phyloP scores from a whole-genome alignment of 2,329 filamentous ascomycete species.

The Colletotrichum plurivorum region DNA sequence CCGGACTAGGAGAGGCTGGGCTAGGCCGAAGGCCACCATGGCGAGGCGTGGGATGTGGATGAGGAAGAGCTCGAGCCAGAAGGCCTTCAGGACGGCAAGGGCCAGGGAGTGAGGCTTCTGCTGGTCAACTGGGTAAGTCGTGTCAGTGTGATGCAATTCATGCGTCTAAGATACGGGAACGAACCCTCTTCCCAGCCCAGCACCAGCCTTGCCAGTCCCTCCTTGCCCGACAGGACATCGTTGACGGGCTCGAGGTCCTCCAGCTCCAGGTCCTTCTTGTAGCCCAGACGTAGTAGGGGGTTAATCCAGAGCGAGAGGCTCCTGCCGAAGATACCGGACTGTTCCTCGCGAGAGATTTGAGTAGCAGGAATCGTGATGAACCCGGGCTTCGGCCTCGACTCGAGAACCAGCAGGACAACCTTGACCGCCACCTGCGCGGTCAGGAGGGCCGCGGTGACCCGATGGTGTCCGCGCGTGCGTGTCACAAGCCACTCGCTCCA shows the following conservation, averaged over 20 bases:
- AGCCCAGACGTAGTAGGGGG: conserved; percentile 11
- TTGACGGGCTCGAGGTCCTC: conserved; percentile 28
- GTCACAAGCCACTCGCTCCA: background rate
- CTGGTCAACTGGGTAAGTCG: background rate
- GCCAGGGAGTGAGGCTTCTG: background rate
- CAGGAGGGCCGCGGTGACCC: background rate
- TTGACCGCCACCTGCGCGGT: background rate
- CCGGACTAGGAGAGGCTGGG: conserved; percentile 60
- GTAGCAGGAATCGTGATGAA: conserved; percentile 14
- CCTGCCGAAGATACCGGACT: conserved; percentile 17
- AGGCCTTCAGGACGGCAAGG: background rate
- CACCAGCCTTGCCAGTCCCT: background rate
- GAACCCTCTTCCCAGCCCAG: conserved; percentile 18
- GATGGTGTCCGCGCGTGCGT: background rate
- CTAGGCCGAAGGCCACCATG: conserved; percentile 56
- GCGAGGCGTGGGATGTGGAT: conserved; percentile 48
- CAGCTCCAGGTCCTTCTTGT: conserved; percentile 5
- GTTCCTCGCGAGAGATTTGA: conserved; percentile 9
- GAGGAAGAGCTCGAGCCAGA: conserved; percentile 43
- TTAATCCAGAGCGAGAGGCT: conserved; percentile 21
- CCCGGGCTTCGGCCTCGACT: background rate
- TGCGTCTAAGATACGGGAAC: background rate
- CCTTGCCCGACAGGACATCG: conserved; percentile 9
- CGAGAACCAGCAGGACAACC: background rate
- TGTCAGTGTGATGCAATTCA: background rate